Evolutionary conservation across 2,329 filamentous ascomycete genomes (phyloP), one percentile per base, ranked within the genome.

Genomic region (Arthrobotrys pseudoclavata): DNA sequence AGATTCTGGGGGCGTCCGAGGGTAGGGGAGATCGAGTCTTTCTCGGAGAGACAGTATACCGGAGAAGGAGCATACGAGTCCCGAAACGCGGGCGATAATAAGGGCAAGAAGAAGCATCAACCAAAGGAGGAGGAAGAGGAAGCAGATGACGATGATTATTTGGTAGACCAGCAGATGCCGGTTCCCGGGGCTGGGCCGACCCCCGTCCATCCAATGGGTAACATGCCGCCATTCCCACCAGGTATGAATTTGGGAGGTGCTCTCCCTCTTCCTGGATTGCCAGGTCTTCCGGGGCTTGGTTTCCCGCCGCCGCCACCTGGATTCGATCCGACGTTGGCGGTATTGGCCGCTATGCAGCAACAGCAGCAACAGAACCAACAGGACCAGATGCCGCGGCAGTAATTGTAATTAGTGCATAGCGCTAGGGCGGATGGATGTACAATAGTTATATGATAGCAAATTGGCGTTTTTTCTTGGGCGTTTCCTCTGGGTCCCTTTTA

Each of bases 1-100:
- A 91, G 96, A 57, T 99, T 99, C 86, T 99, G 96, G 96, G 94
- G 94, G 2, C 91, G 96, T 48, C 89, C 93, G 15, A 87, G 96
- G 57, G 96, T 96, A 1, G 96, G 96, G 60, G 95, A 97, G 80
- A 88, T 87, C n/a, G 90, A 91, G 66, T 91, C 92, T 81, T 88
- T 93, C 84, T 94, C 94, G 82, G 96, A 99, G 84, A 89, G 94
- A 74, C 97, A 96, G 84, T 96, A 99, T 83, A 96, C 98, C 79
- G 96, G 96, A 60, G 94, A 97, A 84, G 90, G 92, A 6, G 94
- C 94, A 0, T 95, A 95, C 26, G 94, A 97, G 85, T 94, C 93
- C 0, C 92, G 96, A 83, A 96, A 96, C 90, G 92, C 72, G 90
- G 91, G 69, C 89, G 60, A 72, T 42, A 60, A 34, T 91, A 96